phyloP scores from a whole-genome alignment of 768 basidiomycete species.

The Leccinum longicurvipes region DNA sequence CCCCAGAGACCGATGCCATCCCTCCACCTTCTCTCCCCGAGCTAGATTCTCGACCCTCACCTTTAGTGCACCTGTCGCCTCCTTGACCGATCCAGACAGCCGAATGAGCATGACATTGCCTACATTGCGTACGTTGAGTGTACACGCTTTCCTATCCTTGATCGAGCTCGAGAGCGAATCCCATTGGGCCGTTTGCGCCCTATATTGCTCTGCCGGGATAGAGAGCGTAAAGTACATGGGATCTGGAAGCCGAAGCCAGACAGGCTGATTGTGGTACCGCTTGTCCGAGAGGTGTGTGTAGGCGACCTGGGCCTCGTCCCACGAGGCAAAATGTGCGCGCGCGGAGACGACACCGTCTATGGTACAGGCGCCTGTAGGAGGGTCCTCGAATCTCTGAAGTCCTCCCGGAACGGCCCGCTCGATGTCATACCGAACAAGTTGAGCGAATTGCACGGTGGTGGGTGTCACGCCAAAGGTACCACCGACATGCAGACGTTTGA shows the following conservation, averaged over 20 bases:
- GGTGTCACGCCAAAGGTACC: conserved; percentile 20
- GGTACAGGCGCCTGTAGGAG: conserved; percentile 11
- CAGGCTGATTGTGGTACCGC: conserved; percentile 30
- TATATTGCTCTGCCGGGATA: conserved; percentile 47
- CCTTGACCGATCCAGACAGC: conserved; percentile 50
- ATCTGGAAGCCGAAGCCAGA: conserved; percentile 44
- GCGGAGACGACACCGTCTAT: conserved; percentile 34
- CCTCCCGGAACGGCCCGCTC: conserved; percentile 14
- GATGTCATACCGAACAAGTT: conserved; percentile 25
- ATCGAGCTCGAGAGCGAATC: conserved; percentile 37
- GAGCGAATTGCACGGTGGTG: conserved; percentile 18
- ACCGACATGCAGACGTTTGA: conserved; percentile 26
- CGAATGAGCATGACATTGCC: conserved; percentile 36
- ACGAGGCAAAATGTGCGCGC: conserved; percentile 45
- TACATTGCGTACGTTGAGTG: conserved; percentile 29
- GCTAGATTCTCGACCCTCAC: conserved; percentile 56
- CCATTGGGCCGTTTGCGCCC: conserved; percentile 50
- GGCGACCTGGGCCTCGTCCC: conserved; percentile 45
- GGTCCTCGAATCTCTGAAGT: conserved; percentile 27
- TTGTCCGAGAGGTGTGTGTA: conserved; percentile 35
- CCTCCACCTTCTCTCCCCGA: conserved; percentile 45
- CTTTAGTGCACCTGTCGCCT: conserved; percentile 53
- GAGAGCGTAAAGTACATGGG: conserved; percentile 50
- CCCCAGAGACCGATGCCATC: conserved; percentile 50
- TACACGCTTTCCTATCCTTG: conserved; percentile 36